A percentile compares a stretch with the other conserved stretches of the same genome.
phyloP scores from a whole-genome alignment of 768 basidiomycete species.

The Pleurotus ostreatus region DNA sequence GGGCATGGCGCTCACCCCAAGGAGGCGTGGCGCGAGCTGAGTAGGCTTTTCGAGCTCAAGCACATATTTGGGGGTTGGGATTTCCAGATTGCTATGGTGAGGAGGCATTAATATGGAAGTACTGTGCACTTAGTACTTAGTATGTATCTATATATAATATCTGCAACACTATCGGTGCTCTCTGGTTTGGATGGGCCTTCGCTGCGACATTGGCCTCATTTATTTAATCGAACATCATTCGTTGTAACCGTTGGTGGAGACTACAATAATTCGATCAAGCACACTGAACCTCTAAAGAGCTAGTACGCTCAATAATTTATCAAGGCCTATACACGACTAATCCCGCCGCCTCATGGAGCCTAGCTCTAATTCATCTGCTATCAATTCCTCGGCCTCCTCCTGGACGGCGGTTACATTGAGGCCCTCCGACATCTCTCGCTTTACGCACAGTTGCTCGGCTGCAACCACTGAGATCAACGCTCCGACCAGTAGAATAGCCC shows the following conservation, averaged over 20 bases:
- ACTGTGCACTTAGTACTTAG: background rate
- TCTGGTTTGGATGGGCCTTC: background rate
- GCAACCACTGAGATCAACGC: slow-evolving; percentile 71
- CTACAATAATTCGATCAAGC: background rate
- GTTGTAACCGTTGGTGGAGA: too few relatives aligned
- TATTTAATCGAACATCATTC: too few relatives aligned
- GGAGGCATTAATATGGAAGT: slow-evolving; percentile 47
- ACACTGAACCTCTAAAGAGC: too few relatives aligned
- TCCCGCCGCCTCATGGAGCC: slow-evolving; percentile 40
- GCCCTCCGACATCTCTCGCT: slow-evolving; percentile 86
- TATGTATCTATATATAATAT: background rate
- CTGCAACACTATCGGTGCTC: background rate
- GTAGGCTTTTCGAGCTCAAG: slow-evolving; percentile 76
- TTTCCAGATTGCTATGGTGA: slow-evolving; percentile 80
- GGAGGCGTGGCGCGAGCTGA: slow-evolving; percentile 76
- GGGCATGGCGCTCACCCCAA: background rate
- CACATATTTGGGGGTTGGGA: slow-evolving; percentile 84
- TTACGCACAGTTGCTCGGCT: slow-evolving; percentile 90
- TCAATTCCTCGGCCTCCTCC: slow-evolving; percentile 53
- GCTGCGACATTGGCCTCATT: background rate
- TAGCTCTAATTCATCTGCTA: slow-evolving; percentile 57
- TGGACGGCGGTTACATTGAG: slow-evolving; percentile 50
- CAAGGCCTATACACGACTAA: slow-evolving; percentile 17
- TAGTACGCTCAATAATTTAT: background rate
- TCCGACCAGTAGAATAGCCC: slow-evolving; percentile 72